Base-by-base conservation (phyloP, 306 rosid species). In the Dryas octopetala region DNA sequence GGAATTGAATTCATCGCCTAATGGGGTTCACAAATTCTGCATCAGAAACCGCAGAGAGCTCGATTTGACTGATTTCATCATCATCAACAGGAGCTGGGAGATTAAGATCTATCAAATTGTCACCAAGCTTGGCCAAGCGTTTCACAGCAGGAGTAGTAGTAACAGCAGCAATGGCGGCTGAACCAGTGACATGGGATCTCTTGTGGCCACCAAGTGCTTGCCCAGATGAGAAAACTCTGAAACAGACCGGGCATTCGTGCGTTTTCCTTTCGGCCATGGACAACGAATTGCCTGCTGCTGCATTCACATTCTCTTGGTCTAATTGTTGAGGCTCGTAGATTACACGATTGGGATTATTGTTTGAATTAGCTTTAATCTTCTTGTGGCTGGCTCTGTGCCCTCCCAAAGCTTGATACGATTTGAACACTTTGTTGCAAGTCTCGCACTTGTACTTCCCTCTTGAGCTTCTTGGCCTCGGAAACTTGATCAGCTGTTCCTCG, bases 201-300 rank as follows among this genome's bases (percentile, higher is more conserved):
- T 92, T 95, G 63, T 95, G 99, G 51, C 99, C 99, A 5, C 99
- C 99, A 0, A 95, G 91, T 0, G 99, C 99, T 77, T 95, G 99
- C 45, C 99, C 99, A 0, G 99, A 95, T 7, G 92, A 71, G 54
- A 95, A 95, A 1, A 90, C 93, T 85, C 97, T 80, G 38, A 81
- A 92, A 75, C 99, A 95, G 71, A 95, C 86, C 0, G 97, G 96
- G 41, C 99, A 95, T 68, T 92, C 85, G 6, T 95, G 96, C 17
- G 77, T 80, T 80, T 88, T 95, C 80, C 82, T 88, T 44, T 85
- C 88, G 7, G 19, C 49, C 26, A 69, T 71, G 5, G 48, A 78
- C 9, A 81, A n/a, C 1, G 77, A 47, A 71, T 53, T 23, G 5
- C 67, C 83, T 46, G 74, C 84, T 59, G 28, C 41, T n/a, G 46